Conservation (phyloP, 1,284 basidiomycete genomes). For the Erythrobasidium hasegawianum region DNA sequence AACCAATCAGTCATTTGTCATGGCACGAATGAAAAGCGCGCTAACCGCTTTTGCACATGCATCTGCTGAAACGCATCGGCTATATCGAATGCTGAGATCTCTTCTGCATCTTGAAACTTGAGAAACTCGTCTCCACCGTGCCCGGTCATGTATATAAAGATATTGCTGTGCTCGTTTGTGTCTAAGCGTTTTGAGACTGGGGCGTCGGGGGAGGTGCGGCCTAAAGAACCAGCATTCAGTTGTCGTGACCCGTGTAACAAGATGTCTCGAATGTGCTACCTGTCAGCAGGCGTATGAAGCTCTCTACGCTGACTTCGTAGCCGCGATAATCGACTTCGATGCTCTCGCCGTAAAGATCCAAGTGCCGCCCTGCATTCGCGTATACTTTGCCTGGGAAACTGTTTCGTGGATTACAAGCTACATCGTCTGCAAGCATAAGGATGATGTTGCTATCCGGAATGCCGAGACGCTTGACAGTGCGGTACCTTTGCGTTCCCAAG, state of each 20-base stretch:
- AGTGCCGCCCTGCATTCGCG: slow-evolving; percentile 67
- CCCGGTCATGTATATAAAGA: slow-evolving; percentile 97
- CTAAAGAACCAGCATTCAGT: slow-evolving; percentile 54
- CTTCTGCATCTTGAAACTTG: slow-evolving; percentile 98
- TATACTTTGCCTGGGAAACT: slow-evolving; percentile 88
- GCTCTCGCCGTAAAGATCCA: slow-evolving; percentile 92
- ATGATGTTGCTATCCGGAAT: slow-evolving; percentile 98
- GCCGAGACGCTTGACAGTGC: slow-evolving; percentile 93
- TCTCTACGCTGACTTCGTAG: slow-evolving; percentile 96
- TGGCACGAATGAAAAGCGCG: too few species aligned
- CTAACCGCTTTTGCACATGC: slow-evolving; percentile 89
- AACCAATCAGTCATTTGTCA: not conserved
- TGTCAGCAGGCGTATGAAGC: slow-evolving; percentile 83
- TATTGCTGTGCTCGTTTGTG: slow-evolving; percentile 84
- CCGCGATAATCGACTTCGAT: slow-evolving; percentile 98
- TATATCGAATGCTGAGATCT: slow-evolving; percentile 91
- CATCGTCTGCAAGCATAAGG: slow-evolving; percentile 97
- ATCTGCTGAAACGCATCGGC: slow-evolving; percentile 98
- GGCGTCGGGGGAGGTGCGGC: slow-evolving; percentile 63
- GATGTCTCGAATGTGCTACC: too few species aligned
- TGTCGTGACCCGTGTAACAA: too few species aligned
- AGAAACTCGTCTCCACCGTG: slow-evolving; percentile 97
- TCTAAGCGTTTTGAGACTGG: slow-evolving; percentile 88
- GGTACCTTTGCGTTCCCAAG: slow-evolving; percentile 71
- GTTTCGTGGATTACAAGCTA: slow-evolving; percentile 89